A percentile compares a stretch with the other conserved stretches of the same genome.
phyloP scores from a whole-genome alignment of 345 rosid genomes.

The Heritiera littoralis region DNA sequence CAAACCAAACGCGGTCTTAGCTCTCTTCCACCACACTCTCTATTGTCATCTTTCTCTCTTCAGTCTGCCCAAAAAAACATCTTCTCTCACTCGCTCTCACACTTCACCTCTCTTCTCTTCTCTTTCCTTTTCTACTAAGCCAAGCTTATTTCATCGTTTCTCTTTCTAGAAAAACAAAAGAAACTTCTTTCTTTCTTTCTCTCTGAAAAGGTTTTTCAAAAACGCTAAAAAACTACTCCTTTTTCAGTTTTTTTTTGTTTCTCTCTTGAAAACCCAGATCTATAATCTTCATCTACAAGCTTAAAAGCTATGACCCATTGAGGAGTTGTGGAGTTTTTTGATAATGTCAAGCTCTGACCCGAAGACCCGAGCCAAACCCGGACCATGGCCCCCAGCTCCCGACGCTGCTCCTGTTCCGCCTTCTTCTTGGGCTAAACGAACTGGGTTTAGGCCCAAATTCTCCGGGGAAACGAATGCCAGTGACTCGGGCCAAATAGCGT shows the following conservation, averaged over 20 bases:
- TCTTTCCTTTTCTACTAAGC: background rate
- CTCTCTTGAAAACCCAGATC: constrained; percentile 13
- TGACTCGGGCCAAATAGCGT: constrained; percentile 59
- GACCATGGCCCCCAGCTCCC: constrained; percentile 71
- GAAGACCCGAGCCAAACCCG: constrained; percentile 68
- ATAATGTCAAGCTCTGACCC: constrained; percentile 71
- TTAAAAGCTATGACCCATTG: constrained; percentile 13
- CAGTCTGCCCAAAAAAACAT: background rate
- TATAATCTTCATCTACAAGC: constrained; percentile 13
- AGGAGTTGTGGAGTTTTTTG: constrained; percentile 12
- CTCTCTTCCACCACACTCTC: background rate
- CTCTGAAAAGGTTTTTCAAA: background rate
- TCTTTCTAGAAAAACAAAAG: background rate
- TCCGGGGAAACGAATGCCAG: constrained; percentile 89
- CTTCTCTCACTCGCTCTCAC: constrained; percentile 5
- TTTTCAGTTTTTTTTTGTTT: background rate
- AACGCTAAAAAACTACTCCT: background rate
- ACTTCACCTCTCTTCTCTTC: background rate
- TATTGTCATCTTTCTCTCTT: background rate
- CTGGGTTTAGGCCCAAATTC: constrained; percentile 92
- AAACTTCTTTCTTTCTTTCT: background rate
- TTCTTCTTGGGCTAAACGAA: constrained; percentile 91
- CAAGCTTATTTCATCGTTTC: background rate
- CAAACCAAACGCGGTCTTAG: constrained; percentile 4
- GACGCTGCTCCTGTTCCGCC: constrained; percentile 84